Evolutionary conservation across 805 yeast genomes (phyloP).

Genomic region (Maudiozyma saulgeensis): DNA sequence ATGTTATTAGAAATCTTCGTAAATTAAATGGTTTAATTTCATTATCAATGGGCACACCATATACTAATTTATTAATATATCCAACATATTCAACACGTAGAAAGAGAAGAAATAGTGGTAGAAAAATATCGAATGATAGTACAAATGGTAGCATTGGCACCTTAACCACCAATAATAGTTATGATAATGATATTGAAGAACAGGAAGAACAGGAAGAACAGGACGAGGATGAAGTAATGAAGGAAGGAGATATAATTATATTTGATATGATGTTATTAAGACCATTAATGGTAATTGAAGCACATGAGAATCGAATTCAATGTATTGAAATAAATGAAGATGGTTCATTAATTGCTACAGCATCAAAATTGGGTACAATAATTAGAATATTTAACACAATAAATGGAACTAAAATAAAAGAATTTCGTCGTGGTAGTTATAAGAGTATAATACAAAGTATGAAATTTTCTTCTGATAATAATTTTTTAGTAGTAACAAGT

Average conservation of each 20-base stretch:
- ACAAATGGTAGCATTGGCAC: background rate
- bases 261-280: constrained; percentile 53
- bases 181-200: background rate
- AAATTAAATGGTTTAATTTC: constrained; percentile 51
- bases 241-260: constrained; percentile 51
- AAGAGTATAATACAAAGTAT: constrained; percentile 70
- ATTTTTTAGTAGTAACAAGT: constrained; percentile 65
- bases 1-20: constrained; percentile 11
- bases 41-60: constrained; percentile 39
- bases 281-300: constrained; percentile 60
- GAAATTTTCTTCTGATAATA: constrained; percentile 59
- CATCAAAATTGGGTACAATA: constrained; percentile 70
- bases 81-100: constrained; percentile 61
- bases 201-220: background rate
- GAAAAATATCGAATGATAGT: background rate
- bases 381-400: constrained; percentile 55
- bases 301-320: constrained; percentile 60
- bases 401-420: constrained; percentile 51
- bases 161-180: background rate
- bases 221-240: background rate
- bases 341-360: constrained; percentile 61
- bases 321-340: constrained; percentile 52
- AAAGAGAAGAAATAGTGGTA: background rate
- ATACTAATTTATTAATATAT: constrained; percentile 52
- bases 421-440: constrained; percentile 69